Evolutionary conservation across 495 filamentous ascomycete genomes (phyloP).

Genomic region (Emericellopsis terricola): DNA sequence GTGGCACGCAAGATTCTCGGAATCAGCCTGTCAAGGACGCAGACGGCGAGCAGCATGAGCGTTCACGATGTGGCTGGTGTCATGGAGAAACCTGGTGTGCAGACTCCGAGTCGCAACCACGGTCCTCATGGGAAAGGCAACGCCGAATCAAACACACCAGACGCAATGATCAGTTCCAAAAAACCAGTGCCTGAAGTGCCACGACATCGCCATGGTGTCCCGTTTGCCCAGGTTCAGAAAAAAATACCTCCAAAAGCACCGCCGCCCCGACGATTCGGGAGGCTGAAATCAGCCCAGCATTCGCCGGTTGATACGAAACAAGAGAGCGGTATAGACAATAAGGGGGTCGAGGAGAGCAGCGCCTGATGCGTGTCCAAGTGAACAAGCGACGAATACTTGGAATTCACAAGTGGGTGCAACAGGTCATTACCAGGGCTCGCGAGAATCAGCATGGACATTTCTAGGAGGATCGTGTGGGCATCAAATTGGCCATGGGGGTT

Average conservation of each 20-base stretch:
- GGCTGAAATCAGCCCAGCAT: conserved; percentile 12
- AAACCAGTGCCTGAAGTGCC: conserved; percentile 27
- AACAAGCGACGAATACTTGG: too few relatives aligned
- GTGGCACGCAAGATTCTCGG: conserved; percentile 27
- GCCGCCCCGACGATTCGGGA: conserved; percentile 28
- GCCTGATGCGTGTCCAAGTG: too few relatives aligned
- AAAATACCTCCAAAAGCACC: conserved; percentile 37
- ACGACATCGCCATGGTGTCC: conserved; percentile 26
- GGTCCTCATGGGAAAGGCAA: conserved; percentile 8
- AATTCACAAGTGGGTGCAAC: too few relatives aligned
- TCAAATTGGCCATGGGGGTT: too few relatives aligned
- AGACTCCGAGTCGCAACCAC: conserved; percentile 54
- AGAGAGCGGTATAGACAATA: too few relatives aligned
- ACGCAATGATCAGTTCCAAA: conserved; percentile 12
- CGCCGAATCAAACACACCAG: conserved; percentile 4
- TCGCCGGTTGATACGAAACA: conserved; percentile 2
- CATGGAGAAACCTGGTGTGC: conserved; percentile 68
- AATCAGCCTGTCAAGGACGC: conserved; percentile 27
- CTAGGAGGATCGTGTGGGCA: too few relatives aligned
- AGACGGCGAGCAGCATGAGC: conserved; percentile 39
- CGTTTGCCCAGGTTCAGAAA: conserved; percentile 19
- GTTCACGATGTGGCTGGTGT: conserved; percentile 63
- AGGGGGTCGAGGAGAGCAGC: too few relatives aligned
- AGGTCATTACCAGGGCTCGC: too few relatives aligned
- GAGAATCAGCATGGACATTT: too few relatives aligned